These are phyloP conservation scores for Chamaecrista fasciculata DNA, from an alignment of 306 rosid genomes.

Conservation along the genomic window DNA sequence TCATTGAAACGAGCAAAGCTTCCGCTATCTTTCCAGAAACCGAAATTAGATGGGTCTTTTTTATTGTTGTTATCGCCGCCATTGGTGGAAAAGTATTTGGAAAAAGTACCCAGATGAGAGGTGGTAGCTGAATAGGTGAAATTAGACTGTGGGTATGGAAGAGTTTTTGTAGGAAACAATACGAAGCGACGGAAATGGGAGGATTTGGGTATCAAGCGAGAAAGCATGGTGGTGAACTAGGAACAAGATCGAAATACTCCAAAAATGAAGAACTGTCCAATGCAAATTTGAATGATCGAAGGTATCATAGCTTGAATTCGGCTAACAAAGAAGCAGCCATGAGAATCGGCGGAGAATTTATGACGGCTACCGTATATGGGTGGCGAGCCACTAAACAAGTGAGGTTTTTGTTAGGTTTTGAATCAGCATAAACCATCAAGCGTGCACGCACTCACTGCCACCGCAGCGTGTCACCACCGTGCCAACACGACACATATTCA, in stretches of 20 bases:
- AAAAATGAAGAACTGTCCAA: neutral
- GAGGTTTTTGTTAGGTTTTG: no score
- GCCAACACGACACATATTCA: no score
- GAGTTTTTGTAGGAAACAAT: constrained; percentile 35
- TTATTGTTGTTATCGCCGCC: constrained; percentile 35
- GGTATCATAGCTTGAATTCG: neutral
- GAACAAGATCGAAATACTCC: neutral
- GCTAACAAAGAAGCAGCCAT: neutral
- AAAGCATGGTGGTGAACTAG: constrained; percentile 57
- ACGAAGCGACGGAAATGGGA: constrained; percentile 54
- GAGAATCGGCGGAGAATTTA: neutral
- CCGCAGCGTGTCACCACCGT: no score
- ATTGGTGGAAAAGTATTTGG: constrained; percentile 51
- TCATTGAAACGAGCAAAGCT: constrained; percentile 29
- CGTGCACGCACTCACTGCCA: no score
- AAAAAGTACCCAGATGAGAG: constrained; percentile 25
- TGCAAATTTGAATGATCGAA: neutral
- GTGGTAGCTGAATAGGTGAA: neutral
- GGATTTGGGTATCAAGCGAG: constrained; percentile 78
- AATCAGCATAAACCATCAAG: no score
- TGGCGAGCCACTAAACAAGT: no score
- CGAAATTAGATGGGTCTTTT: constrained; percentile 30
- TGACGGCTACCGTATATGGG: neutral
- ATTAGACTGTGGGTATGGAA: constrained; percentile 24
- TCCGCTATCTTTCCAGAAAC: constrained; percentile 41